These are phyloP conservation scores for Phytophthora pistaciae DNA, from an alignment of 352 stramenopile species.

Conservation along the genomic window DNA sequence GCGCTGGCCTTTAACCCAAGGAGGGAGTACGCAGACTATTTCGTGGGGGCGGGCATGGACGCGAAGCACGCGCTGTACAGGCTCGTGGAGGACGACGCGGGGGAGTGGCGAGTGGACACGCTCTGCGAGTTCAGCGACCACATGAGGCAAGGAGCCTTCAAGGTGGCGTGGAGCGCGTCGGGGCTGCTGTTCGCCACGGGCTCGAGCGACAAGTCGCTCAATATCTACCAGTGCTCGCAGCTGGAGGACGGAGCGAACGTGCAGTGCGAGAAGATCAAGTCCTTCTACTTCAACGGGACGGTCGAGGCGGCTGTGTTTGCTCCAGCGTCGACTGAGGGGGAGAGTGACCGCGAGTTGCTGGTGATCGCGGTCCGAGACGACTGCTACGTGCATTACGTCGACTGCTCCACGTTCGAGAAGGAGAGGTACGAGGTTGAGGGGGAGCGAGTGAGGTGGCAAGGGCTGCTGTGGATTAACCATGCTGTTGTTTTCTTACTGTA, in stretches of 20 bases:
- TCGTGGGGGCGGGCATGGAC: slow-evolving; percentile 81
- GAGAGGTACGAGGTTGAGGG: slow-evolving; percentile 53
- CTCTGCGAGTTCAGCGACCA: slow-evolving; percentile 75
- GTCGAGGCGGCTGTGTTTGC: slow-evolving; percentile 75
- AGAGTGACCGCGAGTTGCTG: slow-evolving; percentile 49
- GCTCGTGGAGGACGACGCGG: slow-evolving; percentile 32
- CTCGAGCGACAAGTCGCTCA: slow-evolving; percentile 78
- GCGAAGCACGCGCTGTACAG: slow-evolving; percentile 67
- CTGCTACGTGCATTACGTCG: slow-evolving; percentile 88
- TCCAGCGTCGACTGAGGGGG: slow-evolving; percentile 21
- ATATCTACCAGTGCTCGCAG: slow-evolving; percentile 66
- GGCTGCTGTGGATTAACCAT: too few relatives aligned
- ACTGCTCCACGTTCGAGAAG: slow-evolving; percentile 84
- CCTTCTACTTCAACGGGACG: slow-evolving; percentile 89
- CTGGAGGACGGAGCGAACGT: slow-evolving; percentile 20
- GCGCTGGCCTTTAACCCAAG: slow-evolving; percentile 70
- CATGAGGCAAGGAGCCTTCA: slow-evolving; percentile 72
- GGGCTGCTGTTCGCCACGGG: slow-evolving; percentile 76
- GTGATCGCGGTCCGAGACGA: slow-evolving; percentile 80
- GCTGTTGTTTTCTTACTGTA: slow-evolving; percentile 16
- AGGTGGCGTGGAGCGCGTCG: slow-evolving; percentile 63
- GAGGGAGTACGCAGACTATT: slow-evolving; percentile 48
- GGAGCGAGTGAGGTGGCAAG: neutral
- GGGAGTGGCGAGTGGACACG: slow-evolving; percentile 49
- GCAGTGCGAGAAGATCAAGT: slow-evolving; percentile 73